Conservation (phyloP, 495 filamentous ascomycete species). For the Penicillium robsamsonii region DNA sequence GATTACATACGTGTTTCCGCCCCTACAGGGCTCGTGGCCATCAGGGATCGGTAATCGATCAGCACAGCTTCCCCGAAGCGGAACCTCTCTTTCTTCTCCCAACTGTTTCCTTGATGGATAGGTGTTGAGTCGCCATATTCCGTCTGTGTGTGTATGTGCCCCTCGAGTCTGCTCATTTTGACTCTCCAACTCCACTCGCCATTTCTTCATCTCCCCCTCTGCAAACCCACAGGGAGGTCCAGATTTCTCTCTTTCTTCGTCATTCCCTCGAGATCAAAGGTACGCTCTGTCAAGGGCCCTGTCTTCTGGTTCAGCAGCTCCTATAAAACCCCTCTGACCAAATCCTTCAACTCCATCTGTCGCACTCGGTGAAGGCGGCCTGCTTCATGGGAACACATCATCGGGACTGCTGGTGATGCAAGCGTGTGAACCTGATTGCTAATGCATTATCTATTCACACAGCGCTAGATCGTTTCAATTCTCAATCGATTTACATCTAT, state of each 20-base stretch:
- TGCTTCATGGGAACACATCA: constrained; percentile 21
- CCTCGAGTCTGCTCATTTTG: constrained; percentile 12
- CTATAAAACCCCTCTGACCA: not conserved
- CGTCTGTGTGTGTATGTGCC: not conserved
- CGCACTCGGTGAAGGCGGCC: constrained; percentile 15
- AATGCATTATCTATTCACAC: constrained; percentile 14
- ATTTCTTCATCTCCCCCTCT: constrained; percentile 9
- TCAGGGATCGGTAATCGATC: constrained; percentile 12
- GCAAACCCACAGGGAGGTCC: constrained; percentile 21
- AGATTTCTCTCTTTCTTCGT: constrained; percentile 25
- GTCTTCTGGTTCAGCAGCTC: not conserved
- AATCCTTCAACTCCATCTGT: constrained; percentile 1
- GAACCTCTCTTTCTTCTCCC: constrained; percentile 5
- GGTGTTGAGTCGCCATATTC: constrained; percentile 9
- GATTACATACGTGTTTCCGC: constrained; percentile 15
- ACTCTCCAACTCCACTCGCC: constrained; percentile 13
- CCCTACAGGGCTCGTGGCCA: constrained; percentile 6
- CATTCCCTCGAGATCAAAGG: constrained; percentile 33
- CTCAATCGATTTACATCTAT: constrained; percentile 2
- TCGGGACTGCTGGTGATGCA: constrained; percentile 25
- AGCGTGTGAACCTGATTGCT: constrained; percentile 26
- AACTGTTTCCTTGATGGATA: constrained; percentile 13
- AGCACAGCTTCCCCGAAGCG: constrained; percentile 9
- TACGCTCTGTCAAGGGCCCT: constrained; percentile 10
- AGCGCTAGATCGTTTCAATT: constrained; percentile 41